phyloP scores from a whole-genome alignment of 768 basidiomycete species.

The Gelatoporia subvermispora region DNA sequence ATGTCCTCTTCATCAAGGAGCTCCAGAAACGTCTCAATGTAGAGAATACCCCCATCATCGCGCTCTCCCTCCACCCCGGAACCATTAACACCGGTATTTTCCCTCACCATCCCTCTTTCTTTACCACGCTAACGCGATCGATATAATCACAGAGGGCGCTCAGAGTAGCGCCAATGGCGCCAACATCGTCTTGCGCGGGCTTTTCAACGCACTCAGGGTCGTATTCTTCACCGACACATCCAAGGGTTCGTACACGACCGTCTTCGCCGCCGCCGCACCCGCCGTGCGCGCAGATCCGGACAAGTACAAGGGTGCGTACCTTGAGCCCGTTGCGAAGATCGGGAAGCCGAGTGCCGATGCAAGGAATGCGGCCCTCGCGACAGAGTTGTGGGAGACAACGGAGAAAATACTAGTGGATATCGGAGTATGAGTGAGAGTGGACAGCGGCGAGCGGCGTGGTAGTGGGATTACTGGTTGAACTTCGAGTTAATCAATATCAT shows the following conservation, averaged over 20 bases:
- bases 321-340: constrained; percentile 5
- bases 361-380: constrained; percentile 27
- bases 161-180: constrained; percentile 8
- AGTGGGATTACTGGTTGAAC: too few species aligned
- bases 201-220: constrained; percentile 6
- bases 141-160: constrained; percentile 13
- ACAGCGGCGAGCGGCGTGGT: too few species aligned
- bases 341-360: constrained; percentile 18
- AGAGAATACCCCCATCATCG: constrained; percentile 32
- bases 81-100: constrained; percentile 30
- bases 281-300: constrained; percentile 5
- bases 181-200: constrained; percentile 1
- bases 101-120: neutral
- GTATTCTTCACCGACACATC: constrained; percentile 8
- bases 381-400: constrained; percentile 36
- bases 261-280: constrained; percentile 19
- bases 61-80: constrained; percentile 40
- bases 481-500: too few species aligned
- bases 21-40: constrained; percentile 43
- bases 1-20: constrained; percentile 43
- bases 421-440: constrained; percentile 13
- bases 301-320: constrained; percentile 11
- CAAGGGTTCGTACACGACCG: constrained; percentile 14
- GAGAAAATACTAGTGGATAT: constrained; percentile 26
- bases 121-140: neutral